These are phyloP conservation scores for Saraca asoca DNA, from an alignment of 331 rosid genomes.

Conservation along the genomic window DNA sequence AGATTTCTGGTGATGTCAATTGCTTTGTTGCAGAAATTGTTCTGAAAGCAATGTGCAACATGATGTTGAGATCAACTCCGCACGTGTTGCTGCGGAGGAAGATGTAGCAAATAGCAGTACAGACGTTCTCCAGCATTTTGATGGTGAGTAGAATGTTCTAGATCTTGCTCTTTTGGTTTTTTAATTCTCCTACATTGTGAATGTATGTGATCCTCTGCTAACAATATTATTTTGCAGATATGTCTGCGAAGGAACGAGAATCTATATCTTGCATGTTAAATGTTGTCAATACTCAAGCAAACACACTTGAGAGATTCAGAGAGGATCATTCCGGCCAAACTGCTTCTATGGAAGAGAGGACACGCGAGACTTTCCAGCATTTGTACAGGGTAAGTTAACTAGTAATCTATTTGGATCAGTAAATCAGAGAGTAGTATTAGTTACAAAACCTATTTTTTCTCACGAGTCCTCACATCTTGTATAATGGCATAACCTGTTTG, in stretches of 20 bases:
- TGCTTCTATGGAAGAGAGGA: slow-evolving; percentile 53
- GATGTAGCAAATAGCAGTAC: slow-evolving; percentile 68
- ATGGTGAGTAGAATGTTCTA: slow-evolving; percentile 52
- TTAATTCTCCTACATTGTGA: neutral
- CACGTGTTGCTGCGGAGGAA: slow-evolving; percentile 66
- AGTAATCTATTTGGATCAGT: neutral
- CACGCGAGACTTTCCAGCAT: slow-evolving; percentile 62
- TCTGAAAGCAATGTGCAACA: slow-evolving; percentile 66
- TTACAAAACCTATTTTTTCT: too few species aligned
- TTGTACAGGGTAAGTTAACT: slow-evolving; percentile 53
- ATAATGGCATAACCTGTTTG: too few species aligned
- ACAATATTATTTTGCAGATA: slow-evolving; percentile 44
- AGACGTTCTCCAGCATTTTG: slow-evolving; percentile 57
- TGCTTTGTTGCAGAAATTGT: slow-evolving; percentile 57
- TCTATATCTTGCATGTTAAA: slow-evolving; percentile 53
- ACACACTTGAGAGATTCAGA: slow-evolving; percentile 53
- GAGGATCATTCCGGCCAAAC: slow-evolving; percentile 65
- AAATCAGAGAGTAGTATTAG: too few species aligned
- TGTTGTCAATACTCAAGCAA: slow-evolving; percentile 50
- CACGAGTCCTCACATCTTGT: too few species aligned
- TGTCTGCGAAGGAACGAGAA: slow-evolving; percentile 49
- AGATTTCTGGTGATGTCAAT: neutral
- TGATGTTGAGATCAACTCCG: slow-evolving; percentile 66
- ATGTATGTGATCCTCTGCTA: slow-evolving; percentile 25
- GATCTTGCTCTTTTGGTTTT: neutral